A percentile compares a stretch with the other conserved stretches of the same genome.
Evolutionary conservation across 441 rosid genomes (phyloP).

Genomic region (Aquilaria agallochum): DNA sequence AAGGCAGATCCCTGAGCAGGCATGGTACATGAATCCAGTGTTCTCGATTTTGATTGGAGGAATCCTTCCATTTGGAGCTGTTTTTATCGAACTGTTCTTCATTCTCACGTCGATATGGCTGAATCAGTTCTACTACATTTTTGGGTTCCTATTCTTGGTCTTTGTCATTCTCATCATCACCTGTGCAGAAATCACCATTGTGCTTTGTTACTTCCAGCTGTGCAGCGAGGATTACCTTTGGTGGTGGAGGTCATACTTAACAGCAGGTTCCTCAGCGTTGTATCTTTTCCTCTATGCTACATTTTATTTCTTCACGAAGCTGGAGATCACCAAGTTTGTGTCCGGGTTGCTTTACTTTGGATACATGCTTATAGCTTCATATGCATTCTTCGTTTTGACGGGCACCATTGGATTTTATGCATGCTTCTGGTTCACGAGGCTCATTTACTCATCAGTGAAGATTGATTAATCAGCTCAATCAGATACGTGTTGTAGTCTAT

Average conservation of each 20-base stretch:
- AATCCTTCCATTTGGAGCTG: slow-evolving; percentile 59
- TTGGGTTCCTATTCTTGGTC: slow-evolving; percentile 64
- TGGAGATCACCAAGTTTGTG: slow-evolving; percentile 58
- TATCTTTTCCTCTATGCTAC: slow-evolving; percentile 58
- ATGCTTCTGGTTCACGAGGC: slow-evolving; percentile 66
- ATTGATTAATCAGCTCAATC: slow-evolving; percentile 35
- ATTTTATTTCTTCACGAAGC: slow-evolving; percentile 68
- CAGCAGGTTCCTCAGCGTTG: slow-evolving; percentile 60
- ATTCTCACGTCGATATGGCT: slow-evolving; percentile 71
- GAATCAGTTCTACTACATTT: slow-evolving; percentile 66
- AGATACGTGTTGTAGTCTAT: background rate
- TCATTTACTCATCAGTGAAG: slow-evolving; percentile 68
- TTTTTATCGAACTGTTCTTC: slow-evolving; percentile 66
- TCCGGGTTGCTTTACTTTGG: slow-evolving; percentile 56
- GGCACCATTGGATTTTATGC: slow-evolving; percentile 61
- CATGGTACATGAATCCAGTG: slow-evolving; percentile 67
- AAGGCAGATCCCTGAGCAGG: slow-evolving; percentile 68
- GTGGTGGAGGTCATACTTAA: slow-evolving; percentile 79
- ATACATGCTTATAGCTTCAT: slow-evolving; percentile 60
- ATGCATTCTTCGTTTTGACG: slow-evolving; percentile 57
- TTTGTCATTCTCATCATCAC: slow-evolving; percentile 51
- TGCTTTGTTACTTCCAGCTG: slow-evolving; percentile 67
- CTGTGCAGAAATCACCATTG: slow-evolving; percentile 57
- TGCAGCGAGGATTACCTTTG: slow-evolving; percentile 69
- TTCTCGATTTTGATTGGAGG: slow-evolving; percentile 64